phyloP scores from a whole-genome alignment of 306 rosid species.

The Alnus rubra region DNA sequence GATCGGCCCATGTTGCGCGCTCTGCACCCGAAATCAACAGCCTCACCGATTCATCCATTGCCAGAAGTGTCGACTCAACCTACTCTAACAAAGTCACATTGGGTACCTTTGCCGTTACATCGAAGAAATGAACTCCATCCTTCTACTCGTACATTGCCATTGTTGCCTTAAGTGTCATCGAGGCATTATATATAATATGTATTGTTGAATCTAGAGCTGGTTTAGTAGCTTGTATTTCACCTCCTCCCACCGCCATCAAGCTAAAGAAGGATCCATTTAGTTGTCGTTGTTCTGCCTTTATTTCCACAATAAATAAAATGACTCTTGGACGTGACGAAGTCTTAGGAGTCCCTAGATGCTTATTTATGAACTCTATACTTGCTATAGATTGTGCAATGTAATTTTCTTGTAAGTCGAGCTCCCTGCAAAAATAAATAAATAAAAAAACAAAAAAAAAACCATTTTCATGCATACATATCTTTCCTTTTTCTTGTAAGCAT shows the following conservation, averaged over 20 bases:
- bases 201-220: too few species aligned
- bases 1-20: background rate
- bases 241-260: constrained; percentile 6
- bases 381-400: too few species aligned
- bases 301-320: background rate
- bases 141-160: too few species aligned
- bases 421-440: too few species aligned
- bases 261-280: too few species aligned
- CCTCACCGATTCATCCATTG: constrained; percentile 6
- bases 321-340: background rate
- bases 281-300: background rate
- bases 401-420: too few species aligned
- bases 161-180: too few species aligned
- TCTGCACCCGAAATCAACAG: background rate
- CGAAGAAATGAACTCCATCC: too few species aligned
- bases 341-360: background rate
- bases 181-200: too few species aligned
- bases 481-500: background rate
- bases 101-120: too few species aligned
- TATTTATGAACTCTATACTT: background rate
- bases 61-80: constrained; percentile 5
- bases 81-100: constrained; percentile 20
- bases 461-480: background rate
- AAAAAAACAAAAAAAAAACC: too few species aligned
- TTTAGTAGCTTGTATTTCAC: background rate